Base-by-base conservation (phyloP, 257 asterid species). In the Solanum ossicruentum region DNA sequence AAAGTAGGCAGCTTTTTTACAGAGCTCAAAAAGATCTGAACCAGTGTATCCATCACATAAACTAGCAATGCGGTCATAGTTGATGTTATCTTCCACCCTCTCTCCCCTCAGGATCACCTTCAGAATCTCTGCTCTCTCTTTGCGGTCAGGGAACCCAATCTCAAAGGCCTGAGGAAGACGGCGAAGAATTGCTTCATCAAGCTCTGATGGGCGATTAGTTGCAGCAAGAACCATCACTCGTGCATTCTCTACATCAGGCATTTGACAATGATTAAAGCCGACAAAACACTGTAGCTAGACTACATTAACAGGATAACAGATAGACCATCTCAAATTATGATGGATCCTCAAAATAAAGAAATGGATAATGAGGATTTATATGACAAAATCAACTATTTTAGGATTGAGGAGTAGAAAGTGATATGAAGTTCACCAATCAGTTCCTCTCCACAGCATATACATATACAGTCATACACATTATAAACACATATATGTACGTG, bases 161-260 rank as follows among this genome's bases (percentile, higher is more conserved):
- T 97, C 98, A 89, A 97, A 97, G 82, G 98, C 92, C 91, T 94
- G 99, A 81, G 99, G 98, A 80, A 97, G 93, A 85, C 99, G 98
- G 66, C 98, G 90, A 77, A 97, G 97, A 83, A 96, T 95, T 84
- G 99, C 99, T 89, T 95, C 99, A 88, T 96, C 99, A 82, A 96
- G 99, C 89, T 96, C 98, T 15, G 97, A 96, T 83, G 99, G 99
- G 65, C 98, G 98, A 87, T 96, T 96, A 73, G 99, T 96, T 7
- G 99, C 99, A 81, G 97, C 96, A 58, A 96, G 98, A 84, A 96
- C 99, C 98, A 93, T 95, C 81, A 95, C 98, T 82, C 93, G 94
- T 85, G 99, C 97, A 88, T 92, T 85, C 79, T 92, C 98, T 94
- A 88, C 90, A 84, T 5, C 43, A 89, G 61, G 45, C 63, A 86